Evolutionary conservation across 257 asterid genomes (phyloP).

Genomic region (Prunella vulgaris): DNA sequence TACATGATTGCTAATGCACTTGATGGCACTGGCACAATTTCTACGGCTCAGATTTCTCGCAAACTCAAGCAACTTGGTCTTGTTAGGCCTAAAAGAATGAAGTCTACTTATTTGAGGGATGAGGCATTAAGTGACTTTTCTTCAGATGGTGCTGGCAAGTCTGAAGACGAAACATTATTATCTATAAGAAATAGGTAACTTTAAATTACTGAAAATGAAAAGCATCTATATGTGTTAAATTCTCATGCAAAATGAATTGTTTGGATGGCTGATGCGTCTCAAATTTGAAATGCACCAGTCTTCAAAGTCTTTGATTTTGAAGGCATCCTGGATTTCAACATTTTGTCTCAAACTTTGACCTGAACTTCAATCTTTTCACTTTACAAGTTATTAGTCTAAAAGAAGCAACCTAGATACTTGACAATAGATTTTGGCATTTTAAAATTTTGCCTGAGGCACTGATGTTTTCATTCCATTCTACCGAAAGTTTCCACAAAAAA

Average conservation of each 20-base stretch:
- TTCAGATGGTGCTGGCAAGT: slow-evolving; percentile 38
- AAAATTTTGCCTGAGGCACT: slow-evolving; percentile 2
- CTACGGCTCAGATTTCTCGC: slow-evolving; percentile 68
- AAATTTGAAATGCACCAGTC: background rate
- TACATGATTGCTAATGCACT: slow-evolving; percentile 82
- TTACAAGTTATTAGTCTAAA: background rate
- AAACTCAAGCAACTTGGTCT: slow-evolving; percentile 94
- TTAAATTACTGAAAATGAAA: slow-evolving; percentile 4
- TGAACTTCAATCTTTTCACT: background rate
- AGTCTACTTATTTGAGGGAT: slow-evolving; percentile 45
- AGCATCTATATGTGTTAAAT: slow-evolving; percentile 15
- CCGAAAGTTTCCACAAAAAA: background rate
- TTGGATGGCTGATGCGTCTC: slow-evolving; percentile 4
- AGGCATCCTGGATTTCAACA: background rate
- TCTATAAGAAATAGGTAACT: slow-evolving; percentile 61
- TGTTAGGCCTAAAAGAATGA: slow-evolving; percentile 46
- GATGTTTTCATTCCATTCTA: slow-evolving; percentile 7
- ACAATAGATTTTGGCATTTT: background rate
- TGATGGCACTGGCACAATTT: slow-evolving; percentile 56
- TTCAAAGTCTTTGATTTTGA: too few relatives aligned
- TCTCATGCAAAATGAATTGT: background rate
- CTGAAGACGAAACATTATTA: slow-evolving; percentile 64
- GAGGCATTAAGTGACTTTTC: slow-evolving; percentile 38
- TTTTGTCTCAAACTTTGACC: background rate
- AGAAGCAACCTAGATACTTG: background rate